A percentile compares a stretch with the other conserved stretches of the same genome.
Evolutionary conservation across 257 asterid genomes (phyloP).

Genomic region (Apocynum venetum): DNA sequence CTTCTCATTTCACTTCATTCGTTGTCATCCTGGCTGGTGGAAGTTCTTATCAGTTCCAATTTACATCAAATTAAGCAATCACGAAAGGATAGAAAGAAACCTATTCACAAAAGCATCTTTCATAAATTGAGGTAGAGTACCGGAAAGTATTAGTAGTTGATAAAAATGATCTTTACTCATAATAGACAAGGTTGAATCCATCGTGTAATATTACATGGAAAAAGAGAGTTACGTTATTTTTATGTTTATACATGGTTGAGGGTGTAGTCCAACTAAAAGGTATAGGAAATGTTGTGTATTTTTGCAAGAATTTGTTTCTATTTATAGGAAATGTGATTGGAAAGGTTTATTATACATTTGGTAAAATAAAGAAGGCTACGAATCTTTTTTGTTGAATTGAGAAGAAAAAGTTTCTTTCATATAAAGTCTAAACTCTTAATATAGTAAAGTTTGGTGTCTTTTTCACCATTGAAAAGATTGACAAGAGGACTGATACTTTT

Average conservation of each 20-base stretch:
- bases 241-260: not conserved
- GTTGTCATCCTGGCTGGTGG: not conserved
- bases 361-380: not conserved
- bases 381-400: not conserved
- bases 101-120: not conserved
- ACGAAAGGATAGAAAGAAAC: not conserved
- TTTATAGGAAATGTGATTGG: not conserved
- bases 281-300: not conserved
- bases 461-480: not conserved
- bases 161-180: too few species aligned
- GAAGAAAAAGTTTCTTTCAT: too few species aligned
- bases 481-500: too few species aligned
- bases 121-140: too few species aligned
- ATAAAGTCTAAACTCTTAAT: not conserved
- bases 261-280: not conserved
- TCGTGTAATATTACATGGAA: too few species aligned
- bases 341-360: not conserved
- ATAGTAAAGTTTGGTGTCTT: not conserved
- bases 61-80: not conserved
- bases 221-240: too few species aligned
- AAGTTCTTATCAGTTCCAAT: not conserved
- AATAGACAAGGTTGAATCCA: too few species aligned
- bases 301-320: not conserved
- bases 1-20: not conserved
- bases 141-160: not conserved